Evolutionary conservation across 2,329 filamentous ascomycete genomes (phyloP).

Genomic region (Pseudocercospora pini-densiflorae): DNA sequence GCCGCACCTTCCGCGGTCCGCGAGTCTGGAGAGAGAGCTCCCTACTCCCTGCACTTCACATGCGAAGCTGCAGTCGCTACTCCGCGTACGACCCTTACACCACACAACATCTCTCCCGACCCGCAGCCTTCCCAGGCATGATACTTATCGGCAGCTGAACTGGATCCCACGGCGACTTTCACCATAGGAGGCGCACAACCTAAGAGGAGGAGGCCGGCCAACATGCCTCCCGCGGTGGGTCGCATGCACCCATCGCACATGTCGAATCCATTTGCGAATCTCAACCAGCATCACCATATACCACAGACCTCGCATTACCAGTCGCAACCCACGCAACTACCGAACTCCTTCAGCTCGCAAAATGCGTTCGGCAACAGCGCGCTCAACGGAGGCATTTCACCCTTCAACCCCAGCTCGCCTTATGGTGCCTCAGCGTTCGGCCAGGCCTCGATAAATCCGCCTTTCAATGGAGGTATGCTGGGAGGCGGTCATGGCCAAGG

Average conservation of each 20-base stretch:
- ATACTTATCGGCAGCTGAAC: background rate
- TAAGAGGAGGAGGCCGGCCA: slow-evolving; percentile 24
- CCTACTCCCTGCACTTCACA: background rate
- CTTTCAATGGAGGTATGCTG: slow-evolving; percentile 37
- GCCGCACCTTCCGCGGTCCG: slow-evolving; percentile 4
- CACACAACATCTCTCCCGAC: background rate
- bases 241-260: slow-evolving; percentile 61
- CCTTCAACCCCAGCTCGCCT: slow-evolving; percentile 39
- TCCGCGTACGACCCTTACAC: background rate
- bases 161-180: slow-evolving; percentile 1
- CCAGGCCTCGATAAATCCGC: slow-evolving; percentile 30
- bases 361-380: slow-evolving; percentile 39
- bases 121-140: background rate
- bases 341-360: slow-evolving; percentile 49
- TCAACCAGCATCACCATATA: slow-evolving; percentile 51
- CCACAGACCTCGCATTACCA: slow-evolving; percentile 38
- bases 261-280: slow-evolving; percentile 63
- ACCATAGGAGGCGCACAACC: slow-evolving; percentile 7
- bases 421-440: slow-evolving; percentile 38
- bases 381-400: slow-evolving; percentile 47
- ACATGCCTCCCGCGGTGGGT: slow-evolving; percentile 63
- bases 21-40: background rate
- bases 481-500: slow-evolving; percentile 58
- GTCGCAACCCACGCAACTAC: slow-evolving; percentile 36
- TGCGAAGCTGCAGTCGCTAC: background rate